Percentiles rank a stretch among this genome's conserved stretches.
phyloP scores from a whole-genome alignment of 805 yeast genomes.

The Spathaspora boniae region DNA sequence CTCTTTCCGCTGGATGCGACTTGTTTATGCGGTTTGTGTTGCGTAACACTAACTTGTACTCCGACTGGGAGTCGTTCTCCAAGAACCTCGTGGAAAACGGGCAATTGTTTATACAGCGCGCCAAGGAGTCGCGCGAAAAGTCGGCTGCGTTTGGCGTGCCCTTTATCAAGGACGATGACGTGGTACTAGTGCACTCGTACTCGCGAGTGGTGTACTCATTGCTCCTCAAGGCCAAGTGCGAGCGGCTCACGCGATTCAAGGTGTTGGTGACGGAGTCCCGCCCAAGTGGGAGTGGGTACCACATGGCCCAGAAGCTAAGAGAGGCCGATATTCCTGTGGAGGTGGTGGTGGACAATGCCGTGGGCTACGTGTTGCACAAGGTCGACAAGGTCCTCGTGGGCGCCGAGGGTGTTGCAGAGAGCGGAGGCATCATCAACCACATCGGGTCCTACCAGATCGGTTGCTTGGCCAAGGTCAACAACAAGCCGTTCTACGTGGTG shows the following conservation, averaged over 20 bases:
- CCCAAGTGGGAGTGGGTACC: constrained; percentile 72
- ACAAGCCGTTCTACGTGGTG: constrained; percentile 90
- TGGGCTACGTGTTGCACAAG: constrained; percentile 86
- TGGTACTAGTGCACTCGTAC: constrained; percentile 81
- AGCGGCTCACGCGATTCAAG: constrained; percentile 72
- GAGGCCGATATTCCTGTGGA: constrained; percentile 80
- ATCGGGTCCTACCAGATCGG: constrained; percentile 95
- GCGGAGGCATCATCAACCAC: constrained; percentile 95
- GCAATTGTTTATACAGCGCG: constrained; percentile 83
- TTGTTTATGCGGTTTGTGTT: constrained; percentile 90
- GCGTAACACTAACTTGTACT: constrained; percentile 78
- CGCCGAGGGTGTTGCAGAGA: constrained; percentile 98
- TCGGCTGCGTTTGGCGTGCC: constrained; percentile 86
- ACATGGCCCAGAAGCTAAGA: constrained; percentile 66
- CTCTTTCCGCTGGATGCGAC: constrained; percentile 96
- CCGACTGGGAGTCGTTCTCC: constrained; percentile 94
- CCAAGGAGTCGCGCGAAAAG: constrained; percentile 82
- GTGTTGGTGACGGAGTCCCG: constrained; percentile 92
- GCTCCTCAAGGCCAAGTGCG: constrained; percentile 70
- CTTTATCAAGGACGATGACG: constrained; percentile 91
- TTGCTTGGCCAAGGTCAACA: constrained; percentile 82
- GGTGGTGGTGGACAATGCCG: constrained; percentile 87
- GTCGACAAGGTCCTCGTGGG: constrained; percentile 94
- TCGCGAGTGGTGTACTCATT: constrained; percentile 86
- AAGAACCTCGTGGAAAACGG: constrained; percentile 91